phyloP scores from a whole-genome alignment of 331 rosid species.

The Pyrus hybrid region DNA sequence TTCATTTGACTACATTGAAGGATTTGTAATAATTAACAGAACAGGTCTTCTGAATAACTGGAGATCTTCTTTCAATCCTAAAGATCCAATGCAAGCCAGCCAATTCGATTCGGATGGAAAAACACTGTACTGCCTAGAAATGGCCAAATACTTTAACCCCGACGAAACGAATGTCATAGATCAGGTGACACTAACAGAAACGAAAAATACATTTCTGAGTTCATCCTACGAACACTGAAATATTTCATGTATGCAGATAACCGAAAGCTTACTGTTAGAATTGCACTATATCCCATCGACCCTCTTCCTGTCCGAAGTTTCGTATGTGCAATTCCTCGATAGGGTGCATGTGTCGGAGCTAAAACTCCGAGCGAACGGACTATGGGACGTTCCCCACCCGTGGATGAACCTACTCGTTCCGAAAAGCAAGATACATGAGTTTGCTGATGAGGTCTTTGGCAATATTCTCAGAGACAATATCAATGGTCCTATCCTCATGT shows the following conservation, averaged over 20 bases:
- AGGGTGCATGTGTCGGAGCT: constrained; percentile 72
- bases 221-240: no score
- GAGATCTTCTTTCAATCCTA: constrained; percentile 85
- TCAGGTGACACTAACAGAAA: constrained; percentile 35
- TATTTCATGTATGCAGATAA: constrained; percentile 37
- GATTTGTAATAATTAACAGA: constrained; percentile 70
- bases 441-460: constrained; percentile 61
- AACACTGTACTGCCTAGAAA: constrained; percentile 75
- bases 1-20: constrained; percentile 84
- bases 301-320: constrained; percentile 69
- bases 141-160: constrained; percentile 68
- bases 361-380: constrained; percentile 56
- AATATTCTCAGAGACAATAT: constrained; percentile 53
- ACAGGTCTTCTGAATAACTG: constrained; percentile 73
- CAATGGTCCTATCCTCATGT: constrained; percentile 79
- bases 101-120: constrained; percentile 72
- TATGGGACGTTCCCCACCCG: constrained; percentile 90
- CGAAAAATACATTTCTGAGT: no score
- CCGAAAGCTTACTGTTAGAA: constrained; percentile 42
- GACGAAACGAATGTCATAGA: constrained; percentile 37
- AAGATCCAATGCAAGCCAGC: constrained; percentile 61
- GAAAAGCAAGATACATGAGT: constrained; percentile 48
- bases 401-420: constrained; percentile 83
- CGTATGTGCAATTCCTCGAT: constrained; percentile 71
- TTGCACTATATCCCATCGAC: constrained; percentile 54